Base-by-base conservation (phyloP, 2,329 filamentous ascomycete species). In the Fusarium chlamydosporum region DNA sequence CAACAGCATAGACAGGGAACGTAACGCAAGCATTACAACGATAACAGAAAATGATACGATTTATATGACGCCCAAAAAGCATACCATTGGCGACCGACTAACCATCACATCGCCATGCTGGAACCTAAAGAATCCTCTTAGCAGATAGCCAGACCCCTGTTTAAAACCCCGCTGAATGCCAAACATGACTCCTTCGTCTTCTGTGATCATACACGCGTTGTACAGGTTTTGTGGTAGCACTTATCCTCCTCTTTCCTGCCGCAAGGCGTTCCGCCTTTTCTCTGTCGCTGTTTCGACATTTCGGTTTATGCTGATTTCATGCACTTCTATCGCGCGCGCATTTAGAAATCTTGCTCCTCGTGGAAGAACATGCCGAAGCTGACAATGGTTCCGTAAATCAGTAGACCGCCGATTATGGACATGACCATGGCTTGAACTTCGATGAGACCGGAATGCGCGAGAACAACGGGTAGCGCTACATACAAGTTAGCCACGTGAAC, bases 301-400 rank as follows among this genome's bases (percentile, higher is more conserved):
- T n/a, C 31, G 40, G 26, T 50, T 27, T 20, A 34, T 43, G 46
- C 54, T 38, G 38, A 23, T 35, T 42, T 41, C 33, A 51, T 55
- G 40, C 46, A 33, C 23, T 41, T 31, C 37, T 13, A 11, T 41
- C 35, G 40, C 34, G 54, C 34, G 51, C 63, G 54, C 35, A 52
- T 65, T 82, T 82, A 98, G 80, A 98, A 99, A 75, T 98, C 96
- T 77, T 97, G 92, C 79, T 98, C 94, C 81, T 98, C 94, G 79
- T 95, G 92, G 85, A 99, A 99, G 84, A 98, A 99, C 89, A 97
- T 92, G 71, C 92, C 91, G 81, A 99, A 99, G 82, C 92, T 96
- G 82, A 99, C 96, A 78, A 99, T 97, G 48, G 96, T 99, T 59
- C 93, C 93, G 82, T 99, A 99, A 79, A 99, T 99, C 78, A 99